phyloP scores from a whole-genome alignment of 371 early-diverging fungal genomes.

The Capillidium heterosporum region DNA sequence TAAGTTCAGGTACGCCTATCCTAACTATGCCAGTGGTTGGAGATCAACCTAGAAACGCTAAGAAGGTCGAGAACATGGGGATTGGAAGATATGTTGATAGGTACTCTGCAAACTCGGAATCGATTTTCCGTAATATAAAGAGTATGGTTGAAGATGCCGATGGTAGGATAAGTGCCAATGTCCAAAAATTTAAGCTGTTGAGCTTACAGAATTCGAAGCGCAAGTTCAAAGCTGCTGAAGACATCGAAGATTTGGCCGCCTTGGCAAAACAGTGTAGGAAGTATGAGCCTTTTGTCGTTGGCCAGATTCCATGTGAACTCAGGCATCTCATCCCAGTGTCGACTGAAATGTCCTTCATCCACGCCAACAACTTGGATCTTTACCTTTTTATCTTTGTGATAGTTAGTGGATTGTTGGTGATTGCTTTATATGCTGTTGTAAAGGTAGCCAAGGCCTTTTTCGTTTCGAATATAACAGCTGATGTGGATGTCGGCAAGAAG shows the following conservation, averaged over 20 bases:
- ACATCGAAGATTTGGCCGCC: background rate
- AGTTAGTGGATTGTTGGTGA: no score
- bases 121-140: background rate
- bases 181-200: background rate
- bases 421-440: no score
- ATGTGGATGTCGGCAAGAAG: no score
- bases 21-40: background rate
- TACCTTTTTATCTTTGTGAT: background rate
- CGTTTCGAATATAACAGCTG: no score
- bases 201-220: background rate
- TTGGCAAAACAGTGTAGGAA: background rate
- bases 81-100: background rate
- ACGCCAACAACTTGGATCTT: background rate
- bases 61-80: background rate
- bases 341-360: background rate
- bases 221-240: background rate
- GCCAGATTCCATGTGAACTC: background rate
- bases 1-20: constrained; percentile 3
- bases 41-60: constrained; percentile 6
- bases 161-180: background rate
- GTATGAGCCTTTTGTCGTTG: background rate
- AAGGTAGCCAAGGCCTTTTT: no score
- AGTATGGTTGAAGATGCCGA: background rate
- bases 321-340: background rate
- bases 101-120: no score